Conservation (phyloP, 768 basidiomycete genomes). For the Xerocomus brunneocitrinus region DNA sequence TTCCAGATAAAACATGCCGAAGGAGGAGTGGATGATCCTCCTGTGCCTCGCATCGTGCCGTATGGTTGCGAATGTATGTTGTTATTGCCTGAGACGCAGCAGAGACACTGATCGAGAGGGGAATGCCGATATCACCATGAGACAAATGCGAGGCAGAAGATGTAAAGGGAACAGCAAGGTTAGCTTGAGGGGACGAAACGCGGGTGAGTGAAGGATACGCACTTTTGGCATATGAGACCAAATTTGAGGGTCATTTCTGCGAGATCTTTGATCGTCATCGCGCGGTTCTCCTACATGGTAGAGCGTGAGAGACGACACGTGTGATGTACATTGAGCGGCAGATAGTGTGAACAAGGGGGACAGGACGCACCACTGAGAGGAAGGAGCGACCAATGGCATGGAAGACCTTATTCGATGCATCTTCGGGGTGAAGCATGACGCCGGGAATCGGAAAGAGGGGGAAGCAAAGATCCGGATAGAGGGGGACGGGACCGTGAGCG, state of each 20-base stretch:
- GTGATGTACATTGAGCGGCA: slow-evolving; percentile 14
- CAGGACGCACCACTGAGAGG: slow-evolving; percentile 61
- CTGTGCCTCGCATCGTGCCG: slow-evolving; percentile 64
- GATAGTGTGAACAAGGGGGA: slow-evolving; percentile 5
- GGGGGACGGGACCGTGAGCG: slow-evolving; percentile 17
- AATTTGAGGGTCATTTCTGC: slow-evolving; percentile 62
- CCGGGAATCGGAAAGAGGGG: slow-evolving; percentile 57
- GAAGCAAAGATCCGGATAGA: slow-evolving; percentile 16
- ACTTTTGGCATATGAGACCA: slow-evolving; percentile 77
- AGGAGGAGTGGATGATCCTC: slow-evolving; percentile 72
- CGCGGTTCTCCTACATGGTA: slow-evolving; percentile 60
- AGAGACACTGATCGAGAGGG: slow-evolving; percentile 46
- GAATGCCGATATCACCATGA: slow-evolving; percentile 9
- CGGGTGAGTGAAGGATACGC: slow-evolving; percentile 26
- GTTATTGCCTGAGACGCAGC: slow-evolving; percentile 81
- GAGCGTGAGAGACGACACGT: slow-evolving; percentile 12
- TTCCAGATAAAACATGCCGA: slow-evolving; percentile 69
- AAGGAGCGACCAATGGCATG: slow-evolving; percentile 69
- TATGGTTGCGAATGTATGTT: slow-evolving; percentile 73
- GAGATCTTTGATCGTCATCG: slow-evolving; percentile 84
- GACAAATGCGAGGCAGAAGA: slow-evolving; percentile 8
- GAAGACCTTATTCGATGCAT: slow-evolving; percentile 67
- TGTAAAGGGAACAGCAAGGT: slow-evolving; percentile 1
- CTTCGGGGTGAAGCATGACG: slow-evolving; percentile 69
- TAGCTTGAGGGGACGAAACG: slow-evolving; percentile 6